Evolutionary conservation across 345 rosid species (phyloP), one percentile per base, ranked within the genome.

Genomic region (Chamaenerion angustifolium): DNA sequence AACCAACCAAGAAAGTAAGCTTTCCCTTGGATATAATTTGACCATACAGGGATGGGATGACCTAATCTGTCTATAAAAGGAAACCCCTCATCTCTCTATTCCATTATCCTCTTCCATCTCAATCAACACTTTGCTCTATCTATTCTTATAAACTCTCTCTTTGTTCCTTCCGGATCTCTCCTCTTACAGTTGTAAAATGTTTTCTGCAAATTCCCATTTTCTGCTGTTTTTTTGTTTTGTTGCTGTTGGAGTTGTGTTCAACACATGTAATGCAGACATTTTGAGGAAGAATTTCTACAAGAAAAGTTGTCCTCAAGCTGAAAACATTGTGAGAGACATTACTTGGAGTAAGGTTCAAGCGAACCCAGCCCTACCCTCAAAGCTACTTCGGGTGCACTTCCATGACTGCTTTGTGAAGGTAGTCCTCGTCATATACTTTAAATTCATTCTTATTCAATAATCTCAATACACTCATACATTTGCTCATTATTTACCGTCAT

Each of bases 321-420:
- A 56, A 23, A 48, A 47, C 17, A 23, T 56, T 18, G 60, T 56
- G 60, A 47, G 60, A 45, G 19, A 47, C 37, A 47, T 47, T 45
- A 47, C 46, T 16, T 56, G 60, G 60, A 19, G 45, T 17, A 46
- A 48, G 17, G 44, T 37, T 7, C 7, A 16, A 27, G 1, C 53
- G 4, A 41, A 56, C 46, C 60, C 45, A 16, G 43, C 19, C 13
- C 42, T 56, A 13, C 52, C 45, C 9, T 52, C 60, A n/a, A 56
- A 56, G 60, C 45, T 56, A 9, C 60, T 56, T 17, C 35, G 60
- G 52, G 3, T 56, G 53, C 60, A 56, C 8, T 56, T 11, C 27
- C 60, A 56, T 37, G 60, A 56, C 15, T 56, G 60, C 17, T 56
- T 56, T 0, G 53, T 56, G 11, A 48, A 21, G 60, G 53, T 56